Evolutionary conservation across 139 green algal species (phyloP), one percentile per base, ranked within the genome.

Genomic region (Coelastrella sp.): DNA sequence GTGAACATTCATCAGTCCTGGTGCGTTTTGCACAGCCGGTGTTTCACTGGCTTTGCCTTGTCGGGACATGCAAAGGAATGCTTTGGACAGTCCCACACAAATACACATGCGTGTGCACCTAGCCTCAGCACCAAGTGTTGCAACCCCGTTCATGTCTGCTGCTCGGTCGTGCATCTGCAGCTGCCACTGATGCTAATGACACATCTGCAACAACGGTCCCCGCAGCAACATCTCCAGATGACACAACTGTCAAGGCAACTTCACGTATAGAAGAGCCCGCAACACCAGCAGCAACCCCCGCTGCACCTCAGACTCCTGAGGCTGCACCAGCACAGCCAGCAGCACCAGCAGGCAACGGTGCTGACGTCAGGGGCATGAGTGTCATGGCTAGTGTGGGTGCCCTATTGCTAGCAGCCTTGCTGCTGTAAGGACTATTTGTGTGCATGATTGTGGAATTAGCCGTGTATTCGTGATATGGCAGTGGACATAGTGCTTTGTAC

Each of bases 311-410:
- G 17, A 23, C 68, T 32, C 11, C 64, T 20, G 11, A 10, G 73
- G 85, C 90, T 91, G 85, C 57, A 59, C 60, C 22, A 22, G 82
- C 82, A 58, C 60, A 64, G 57, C 20, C 71, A 56, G 85, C 64
- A 80, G 7, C 66, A 64, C 17, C 47, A 23, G 85, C 23, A n/a
- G 71, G 3, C n/a, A 83, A 5, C 17, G 17, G 16, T 32, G 68
- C 68, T 23, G 8, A 6, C 8, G 68, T 17, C 14, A n/a, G 16
- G 8, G 17, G 17, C 68, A 32, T 76, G 68, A 76, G 16, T 76
- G 17, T 23, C 17, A 76, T 76, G 6, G 68, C 68, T 71, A 13
- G 61, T 71, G 32, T 47, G 32, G 61, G 61, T 71, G 61, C 61
- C 8, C 61, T 71, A 13, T 13, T 71, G 61, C 61, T 71, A 13